Evolutionary conservation across 1,284 basidiomycete genomes (phyloP).

Genomic region (Cutaneotrichosporon cyanovorans): DNA sequence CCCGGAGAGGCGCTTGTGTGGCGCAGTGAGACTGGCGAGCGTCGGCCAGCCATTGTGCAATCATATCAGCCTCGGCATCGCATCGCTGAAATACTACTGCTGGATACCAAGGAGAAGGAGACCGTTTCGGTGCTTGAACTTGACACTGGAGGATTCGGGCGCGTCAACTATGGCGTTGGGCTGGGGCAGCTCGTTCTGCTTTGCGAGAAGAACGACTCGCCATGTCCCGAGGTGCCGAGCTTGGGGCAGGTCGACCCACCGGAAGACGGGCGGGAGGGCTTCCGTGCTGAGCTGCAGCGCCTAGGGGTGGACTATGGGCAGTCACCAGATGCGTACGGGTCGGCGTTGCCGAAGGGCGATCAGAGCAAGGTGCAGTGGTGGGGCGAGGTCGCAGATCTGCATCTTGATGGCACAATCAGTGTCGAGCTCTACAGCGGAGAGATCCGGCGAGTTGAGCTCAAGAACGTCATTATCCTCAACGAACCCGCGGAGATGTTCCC

Average conservation of each 20-base stretch:
- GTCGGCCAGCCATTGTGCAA: conserved; percentile 67
- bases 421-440: conserved; percentile 38
- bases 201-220: conserved; percentile 28
- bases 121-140: conserved; percentile 78
- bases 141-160: conserved; percentile 54
- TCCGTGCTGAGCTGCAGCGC: conserved; percentile 20
- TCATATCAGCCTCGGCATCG: conserved; percentile 63
- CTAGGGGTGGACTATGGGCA: conserved; percentile 13
- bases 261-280: conserved; percentile 17
- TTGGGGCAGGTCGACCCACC: conserved; percentile 31
- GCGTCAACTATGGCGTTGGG: conserved; percentile 62
- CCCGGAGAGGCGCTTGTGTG: conserved; percentile 87
- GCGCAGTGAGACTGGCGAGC: conserved; percentile 61
- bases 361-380: conserved; percentile 44
- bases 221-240: conserved; percentile 30
- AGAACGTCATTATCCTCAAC: conserved; percentile 23
- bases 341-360: conserved; percentile 19
- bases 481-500: conserved; percentile 28
- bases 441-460: conserved; percentile 17
- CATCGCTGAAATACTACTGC: conserved; percentile 51
- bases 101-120: conserved; percentile 48
- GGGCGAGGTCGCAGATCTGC: conserved; percentile 45
- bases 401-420: conserved; percentile 41
- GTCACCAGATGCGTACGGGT: conserved; percentile 7
- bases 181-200: conserved; percentile 79